Base-by-base conservation (phyloP, 129 eudicot species). In the Pittosporum tobira region DNA sequence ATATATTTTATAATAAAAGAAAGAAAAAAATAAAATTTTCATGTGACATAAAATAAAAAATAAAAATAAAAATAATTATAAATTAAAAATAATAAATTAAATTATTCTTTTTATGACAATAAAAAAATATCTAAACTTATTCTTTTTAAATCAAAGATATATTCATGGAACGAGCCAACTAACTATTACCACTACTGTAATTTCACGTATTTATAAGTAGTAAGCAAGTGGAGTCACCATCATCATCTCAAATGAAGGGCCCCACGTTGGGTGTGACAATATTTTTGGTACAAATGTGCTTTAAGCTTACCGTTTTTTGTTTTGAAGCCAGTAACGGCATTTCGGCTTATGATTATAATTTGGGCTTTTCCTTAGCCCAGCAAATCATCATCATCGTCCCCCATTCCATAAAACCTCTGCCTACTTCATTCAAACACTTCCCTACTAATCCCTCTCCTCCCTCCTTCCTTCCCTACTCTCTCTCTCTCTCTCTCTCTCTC, bases 271-370 rank as follows among this genome's bases (percentile, higher is more conserved):
- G 55, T 54, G 26, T 52, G 62, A 54, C 20, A 23, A 65, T 37
- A 23, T 1, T 55, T 42, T 65, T 65, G 29, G 54, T 62, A 22
- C 4, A 60, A n/a, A 48, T 8, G 9, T 21, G 8, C 19, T 57
- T 61, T 62, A 30, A 59, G 64, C 67, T n/a, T 49, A 30, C 73
- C 60, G 54, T 66, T 61, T 63, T 71, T 66, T 66, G 77, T 71
- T 61, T 48, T 55, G 71, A 76, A 71, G 73, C 63, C 60, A 59
- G 79, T 73, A 78, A 73, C 84, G 72, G 70, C 70, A 72, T 69
- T 77, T 76, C 25, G 79, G 73, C 73, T 64, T 64, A 78, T 78
- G 70, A 73, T 78, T 68, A 66, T 78, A 71, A 59, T 69, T 68
- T 78, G 76, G 57, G 59, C 34, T 60, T 31, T 63, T 65, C 37